Percentiles rank a stretch among this genome's conserved stretches.
Evolutionary conservation across 345 rosid species (phyloP).

Genomic region (Rhizophora mangle): DNA sequence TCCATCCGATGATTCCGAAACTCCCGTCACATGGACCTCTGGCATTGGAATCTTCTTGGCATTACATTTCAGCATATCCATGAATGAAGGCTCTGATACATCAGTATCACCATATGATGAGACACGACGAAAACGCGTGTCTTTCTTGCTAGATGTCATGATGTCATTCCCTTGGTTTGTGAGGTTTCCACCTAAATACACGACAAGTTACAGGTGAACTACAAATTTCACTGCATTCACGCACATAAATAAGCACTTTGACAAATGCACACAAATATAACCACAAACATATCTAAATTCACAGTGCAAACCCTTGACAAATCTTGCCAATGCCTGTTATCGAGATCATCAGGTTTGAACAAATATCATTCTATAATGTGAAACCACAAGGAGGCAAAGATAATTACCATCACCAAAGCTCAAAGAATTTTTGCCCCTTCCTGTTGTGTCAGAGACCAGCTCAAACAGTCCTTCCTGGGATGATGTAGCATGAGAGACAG

Average conservation of each 20-base stretch:
- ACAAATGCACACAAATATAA: neutral
- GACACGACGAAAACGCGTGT: slow-evolving; percentile 38
- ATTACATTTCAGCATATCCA: slow-evolving; percentile 67
- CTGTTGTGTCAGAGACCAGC: slow-evolving; percentile 15
- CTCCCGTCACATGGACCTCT: slow-evolving; percentile 14
- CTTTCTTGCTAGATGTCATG: slow-evolving; percentile 44
- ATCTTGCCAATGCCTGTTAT: neutral
- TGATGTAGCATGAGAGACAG: slow-evolving; percentile 13
- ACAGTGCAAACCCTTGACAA: neutral
- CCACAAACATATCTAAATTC: neutral
- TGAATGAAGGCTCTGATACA: slow-evolving; percentile 63
- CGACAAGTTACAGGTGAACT: neutral
- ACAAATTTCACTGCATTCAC: neutral
- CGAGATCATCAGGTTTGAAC: neutral
- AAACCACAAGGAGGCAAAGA: neutral
- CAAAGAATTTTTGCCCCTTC: slow-evolving; percentile 4
- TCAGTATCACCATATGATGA: slow-evolving; percentile 49
- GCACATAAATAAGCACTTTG: neutral
- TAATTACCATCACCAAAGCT: slow-evolving; percentile 15
- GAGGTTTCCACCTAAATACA: slow-evolving; percentile 17
- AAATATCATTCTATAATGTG: neutral
- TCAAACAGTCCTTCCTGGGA: slow-evolving; percentile 23
- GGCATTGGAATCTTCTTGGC: slow-evolving; percentile 24
- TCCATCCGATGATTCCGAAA: slow-evolving; percentile 25
- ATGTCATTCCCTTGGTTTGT: slow-evolving; percentile 17